Evolutionary conservation across 306 rosid species (phyloP), one percentile per base, ranked within the genome.

Genomic region (Purshia tridentata): DNA sequence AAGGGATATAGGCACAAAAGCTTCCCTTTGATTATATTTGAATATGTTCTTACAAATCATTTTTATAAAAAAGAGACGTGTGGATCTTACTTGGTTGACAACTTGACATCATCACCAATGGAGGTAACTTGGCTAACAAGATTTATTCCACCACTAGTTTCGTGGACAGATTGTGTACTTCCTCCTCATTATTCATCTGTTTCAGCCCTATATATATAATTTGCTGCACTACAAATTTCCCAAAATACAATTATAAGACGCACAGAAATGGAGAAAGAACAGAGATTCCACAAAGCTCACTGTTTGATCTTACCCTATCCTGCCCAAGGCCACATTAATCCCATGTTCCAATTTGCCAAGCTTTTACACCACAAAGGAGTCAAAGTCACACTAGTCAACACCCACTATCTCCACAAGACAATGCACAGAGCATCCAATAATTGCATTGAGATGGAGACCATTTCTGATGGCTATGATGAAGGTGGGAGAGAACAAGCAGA

Each of bases 381-480:
- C 6, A 79, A 13, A 57, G 47, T 70, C 56, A 81, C 84, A 20
- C 74, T 81, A 0, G 84, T 65, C 39, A 80, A 76, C 45, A 65
- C 88, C 13, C 41, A 19, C 42, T 82, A 6, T 58, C 20, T 65
- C 35, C 16, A 16, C 72, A 79, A 74, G 23, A 71, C 37, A 0
- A 14, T 22, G 3, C 44, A 59, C 4, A 29, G 48, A 6, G 65
- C 8, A 62, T 8, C 67, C 20, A 8, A 29, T 29, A 29, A 61
- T 22, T 23, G 63, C 11, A 4, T 9, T 41, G 12, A 18, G n/a
- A 8, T 82, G 9, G 82, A 84, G 54, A 82, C 77, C 40, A 82
- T 87, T 62, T 80, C 85, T 3, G 85, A 87, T 65, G 87, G 91
- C 4, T 80, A 52, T 49, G 87, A 84, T n/a, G 14, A 77, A 14